Base-by-base conservation (phyloP, 2,329 filamentous ascomycete genomes). In the Keithomyces neogunnii region DNA sequence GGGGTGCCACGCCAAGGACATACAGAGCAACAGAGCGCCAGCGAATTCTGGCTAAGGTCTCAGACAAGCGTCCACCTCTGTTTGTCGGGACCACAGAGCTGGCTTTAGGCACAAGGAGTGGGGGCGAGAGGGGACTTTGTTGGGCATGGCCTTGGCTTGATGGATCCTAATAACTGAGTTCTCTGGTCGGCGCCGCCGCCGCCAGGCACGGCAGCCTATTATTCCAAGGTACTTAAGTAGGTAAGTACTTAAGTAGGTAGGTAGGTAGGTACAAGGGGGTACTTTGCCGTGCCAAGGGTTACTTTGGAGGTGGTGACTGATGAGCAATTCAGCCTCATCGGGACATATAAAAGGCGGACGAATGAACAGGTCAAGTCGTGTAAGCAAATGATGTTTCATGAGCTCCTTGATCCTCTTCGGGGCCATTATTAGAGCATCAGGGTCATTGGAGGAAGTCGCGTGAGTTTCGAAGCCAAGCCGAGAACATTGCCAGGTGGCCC, bases 1-100 rank as follows among this genome's bases (percentile, higher is more conserved):
- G 42, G 42, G 51, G 47, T 47, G 49, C 50, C 47, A 45, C 38
- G 40, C 32, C 33, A 46, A 32, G 26, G 26, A 19, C 19, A 19
- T 19, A 19, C 30, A 36, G 29, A 42, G 35, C 49, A 43, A 11
- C 31, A 36, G 45, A 19, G 26, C 50, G 50, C 50, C 50, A 52
- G 45, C 33, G 46, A 52, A 52, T 40, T 19, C 46, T 48, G 45
- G 40, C 31, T 42, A 47, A 45, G 51, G 39, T 50, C 46, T 46
- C 19, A 35, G 38, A 51, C 48, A 35, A 19, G 40, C 40, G 50
- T 32, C 39, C 46, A 32, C 26, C 43, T 46, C 33, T 49, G 33
- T 43, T 29, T 50, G 42, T 38, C 5, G 43, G 43, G 29, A 29
- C 26, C 29, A 33, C 43, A 11, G 19, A 38, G 32, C 40, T 33